phyloP scores from a whole-genome alignment of 73 alveolate genomes.

The Paramecium sonneborni region DNA sequence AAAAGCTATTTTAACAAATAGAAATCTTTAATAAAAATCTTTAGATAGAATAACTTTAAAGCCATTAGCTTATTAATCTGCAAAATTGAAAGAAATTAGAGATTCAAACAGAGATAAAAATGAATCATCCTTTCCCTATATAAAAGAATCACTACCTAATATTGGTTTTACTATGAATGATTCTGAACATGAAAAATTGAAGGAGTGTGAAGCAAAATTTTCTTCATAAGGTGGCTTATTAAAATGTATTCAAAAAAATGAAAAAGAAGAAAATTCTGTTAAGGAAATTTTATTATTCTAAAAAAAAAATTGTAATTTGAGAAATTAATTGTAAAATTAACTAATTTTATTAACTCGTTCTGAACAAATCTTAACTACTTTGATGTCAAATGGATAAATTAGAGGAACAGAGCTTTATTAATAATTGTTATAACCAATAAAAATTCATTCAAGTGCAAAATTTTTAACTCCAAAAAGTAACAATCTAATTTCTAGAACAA shows the following conservation, averaged over 20 bases:
- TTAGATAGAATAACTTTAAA: neutral
- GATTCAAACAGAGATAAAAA: neutral
- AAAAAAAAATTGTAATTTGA: neutral
- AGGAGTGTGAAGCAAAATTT: neutral
- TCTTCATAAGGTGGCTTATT: neutral
- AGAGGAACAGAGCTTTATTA: constrained; percentile 4
- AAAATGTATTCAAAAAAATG: neutral
- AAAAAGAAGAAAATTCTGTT: neutral
- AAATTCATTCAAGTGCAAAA: neutral
- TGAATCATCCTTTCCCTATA: neutral
- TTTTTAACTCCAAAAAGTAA: neutral
- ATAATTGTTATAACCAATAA: neutral
- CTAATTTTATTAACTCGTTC: neutral
- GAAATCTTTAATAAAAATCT: neutral
- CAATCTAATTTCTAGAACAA: neutral
- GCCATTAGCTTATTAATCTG: neutral
- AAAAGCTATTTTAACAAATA: neutral
- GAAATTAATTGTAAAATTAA: neutral
- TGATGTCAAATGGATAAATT: neutral
- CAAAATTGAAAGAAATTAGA: neutral
- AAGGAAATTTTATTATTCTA: neutral
- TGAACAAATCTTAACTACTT: neutral
- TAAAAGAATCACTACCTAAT: neutral
- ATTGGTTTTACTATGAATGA: neutral
- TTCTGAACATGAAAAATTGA: neutral